Evolutionary conservation across 2,329 filamentous ascomycete genomes (phyloP).

Genomic region (Botryotinia convoluta): DNA sequence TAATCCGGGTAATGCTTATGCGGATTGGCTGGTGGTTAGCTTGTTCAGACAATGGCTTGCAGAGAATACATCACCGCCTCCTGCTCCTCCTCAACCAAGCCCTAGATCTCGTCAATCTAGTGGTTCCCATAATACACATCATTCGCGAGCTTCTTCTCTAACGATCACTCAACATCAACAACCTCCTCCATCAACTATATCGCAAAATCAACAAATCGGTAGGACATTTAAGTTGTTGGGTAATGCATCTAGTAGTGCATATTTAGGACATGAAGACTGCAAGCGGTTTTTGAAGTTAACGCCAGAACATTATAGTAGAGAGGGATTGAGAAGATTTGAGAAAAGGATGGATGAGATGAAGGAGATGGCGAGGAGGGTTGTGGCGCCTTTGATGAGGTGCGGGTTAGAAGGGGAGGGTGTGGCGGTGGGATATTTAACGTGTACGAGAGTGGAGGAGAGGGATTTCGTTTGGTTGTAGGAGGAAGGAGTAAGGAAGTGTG

Average conservation of each 20-base stretch:
- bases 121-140: slow-evolving; percentile 31
- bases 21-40: slow-evolving; percentile 86
- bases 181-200: slow-evolving; percentile 6
- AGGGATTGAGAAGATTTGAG: slow-evolving; percentile 84
- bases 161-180: slow-evolving; percentile 17
- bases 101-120: slow-evolving; percentile 35
- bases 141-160: slow-evolving; percentile 48
- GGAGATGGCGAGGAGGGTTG: slow-evolving; percentile 74
- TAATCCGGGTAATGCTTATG: slow-evolving; percentile 71
- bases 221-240: slow-evolving; percentile 78
- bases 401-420: slow-evolving; percentile 72
- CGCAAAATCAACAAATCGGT: slow-evolving; percentile 48
- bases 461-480: slow-evolving; percentile 57
- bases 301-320: slow-evolving; percentile 78
- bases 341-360: slow-evolving; percentile 87
- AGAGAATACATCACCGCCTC: slow-evolving; percentile 78
- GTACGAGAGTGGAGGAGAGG: slow-evolving; percentile 57
- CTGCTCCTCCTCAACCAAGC: slow-evolving; percentile 36
- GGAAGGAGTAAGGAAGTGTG: not conserved
- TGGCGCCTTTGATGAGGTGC: slow-evolving; percentile 82
- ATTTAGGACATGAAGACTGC: slow-evolving; percentile 81
- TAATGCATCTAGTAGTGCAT: slow-evolving; percentile 54
- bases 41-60: slow-evolving; percentile 92
- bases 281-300: slow-evolving; percentile 85
- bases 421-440: slow-evolving; percentile 61